Evolutionary conservation across 2,329 filamentous ascomycete species (phyloP), one percentile per base, ranked within the genome.

Genomic region (Xylaria sp.): DNA sequence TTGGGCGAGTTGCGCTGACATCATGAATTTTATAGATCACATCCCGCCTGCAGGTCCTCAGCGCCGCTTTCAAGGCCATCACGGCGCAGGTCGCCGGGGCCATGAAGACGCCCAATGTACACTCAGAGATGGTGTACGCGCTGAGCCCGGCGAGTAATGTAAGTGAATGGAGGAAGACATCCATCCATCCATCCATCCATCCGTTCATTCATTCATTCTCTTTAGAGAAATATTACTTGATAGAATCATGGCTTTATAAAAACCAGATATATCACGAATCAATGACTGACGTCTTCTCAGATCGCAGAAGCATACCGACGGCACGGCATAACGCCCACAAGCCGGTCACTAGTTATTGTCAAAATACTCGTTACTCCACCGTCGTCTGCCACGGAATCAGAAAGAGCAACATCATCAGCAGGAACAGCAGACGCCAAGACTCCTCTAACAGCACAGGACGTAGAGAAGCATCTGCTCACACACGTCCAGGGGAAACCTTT

Each of bases 291-390:
- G 33, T 69, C 10, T 52, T 69, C 58, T 73, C 71, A 97, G 94
- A 98, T 99, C 77, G 89, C 94, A 61, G 94, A 98, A 75, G 91
- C 94, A 0, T 98, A 98, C 81, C 91, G 93, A 39, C 91, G 91
- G 63, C 97, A 96, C 77, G 96, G 96, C 57, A 90, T 98, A 67
- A 84, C 88, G 0, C 88, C 93, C 13, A 82, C 85, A 12, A 96
- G 92, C 2, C 90, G 86, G 54, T 81, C 90, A 73, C 81, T 99
- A n/a, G 83, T 98, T 2, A 90, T 93, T 7, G 85, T 98, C 76
- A 98, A 98, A 79, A 85, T 98, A 28, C 86, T 90, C 10, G 84
- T 86, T 18, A 83, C 84, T 0, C 80, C 83, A 56, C 41, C 64
- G 36, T 31, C 59, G 15, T 25, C 59, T 33, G 3, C n/a, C 2